Evolutionary conservation across 345 rosid genomes (phyloP), one percentile per base, ranked within the genome.

Genomic region (Rubroshorea leprosula): DNA sequence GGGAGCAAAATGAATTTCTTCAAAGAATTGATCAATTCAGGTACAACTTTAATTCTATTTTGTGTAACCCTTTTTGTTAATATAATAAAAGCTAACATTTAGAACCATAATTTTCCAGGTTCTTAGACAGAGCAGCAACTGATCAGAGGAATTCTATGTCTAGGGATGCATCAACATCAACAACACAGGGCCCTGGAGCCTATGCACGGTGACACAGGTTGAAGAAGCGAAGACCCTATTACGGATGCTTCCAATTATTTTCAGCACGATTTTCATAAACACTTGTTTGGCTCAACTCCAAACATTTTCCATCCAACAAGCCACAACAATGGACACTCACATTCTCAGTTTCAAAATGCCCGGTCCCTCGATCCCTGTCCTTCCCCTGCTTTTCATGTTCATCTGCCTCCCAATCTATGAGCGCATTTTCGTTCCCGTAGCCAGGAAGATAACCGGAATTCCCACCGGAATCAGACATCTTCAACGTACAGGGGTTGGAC

Each of bases 221-320:
- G 91, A 84, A 68, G 83, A 84, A 77, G 68, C 85, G 3, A 84
- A 84, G 59, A 78, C 81, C 60, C 46, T 84, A 15, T 14, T 82
- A 43, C 73, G 85, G 8, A 80, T 84, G 83, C 72, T 78, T 13
- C 91, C 91, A 0, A 72, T 81, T 24, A 57, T 78, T 47, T 60
- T 80, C 0, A 77, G 87, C 71, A 84, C 91, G 12, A 73, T 84
- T 54, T 78, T 84, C 73, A 78, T 84, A 77, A 84, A 82, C 64
- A 79, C 85, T 12, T 84, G 87, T 46, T 65, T 84, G 62, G 91
- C 87, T 65, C 87, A 84, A 59, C 85, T 84, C 51, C 81, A 77
- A 23, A 81, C 90, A 13, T 81, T 84, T 64, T 58, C 80, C 8
- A 58, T 77, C 73, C 87, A 77, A 49, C 87, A 84, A 52, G 74